Evolutionary conservation across 306 rosid genomes (phyloP).

Genomic region (Cercis canadensis): DNA sequence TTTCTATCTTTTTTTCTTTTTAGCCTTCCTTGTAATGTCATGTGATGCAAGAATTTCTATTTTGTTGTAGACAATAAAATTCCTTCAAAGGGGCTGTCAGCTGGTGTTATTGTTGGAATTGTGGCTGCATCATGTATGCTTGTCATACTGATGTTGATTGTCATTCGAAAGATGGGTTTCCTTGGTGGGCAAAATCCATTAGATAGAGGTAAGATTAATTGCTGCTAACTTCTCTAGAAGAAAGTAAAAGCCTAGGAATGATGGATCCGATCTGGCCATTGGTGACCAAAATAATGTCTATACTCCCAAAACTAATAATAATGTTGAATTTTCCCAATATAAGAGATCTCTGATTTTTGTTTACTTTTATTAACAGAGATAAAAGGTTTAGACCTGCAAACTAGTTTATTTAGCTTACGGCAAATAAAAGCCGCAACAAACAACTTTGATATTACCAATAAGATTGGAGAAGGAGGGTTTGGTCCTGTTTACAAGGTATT

Average conservation of each 20-base stretch:
- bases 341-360: neutral
- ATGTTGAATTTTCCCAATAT: too few species aligned
- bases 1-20: conserved; percentile 4
- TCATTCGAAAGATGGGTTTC: conserved; percentile 56
- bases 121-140: conserved; percentile 53
- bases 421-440: conserved; percentile 48
- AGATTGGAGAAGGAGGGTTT: conserved; percentile 77
- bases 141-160: conserved; percentile 45
- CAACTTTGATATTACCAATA: conserved; percentile 43
- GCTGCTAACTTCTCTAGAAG: neutral
- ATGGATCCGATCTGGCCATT: neutral
- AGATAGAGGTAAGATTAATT: conserved; percentile 56
- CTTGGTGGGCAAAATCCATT: conserved; percentile 51
- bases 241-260: neutral
- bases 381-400: conserved; percentile 42
- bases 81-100: conserved; percentile 53
- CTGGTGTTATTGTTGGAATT: conserved; percentile 69
- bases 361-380: conserved; percentile 41
- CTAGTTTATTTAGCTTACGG: conserved; percentile 37
- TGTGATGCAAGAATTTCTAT: conserved; percentile 19
- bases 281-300: neutral
- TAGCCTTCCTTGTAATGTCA: neutral
- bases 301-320: too few species aligned
- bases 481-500: conserved; percentile 68
- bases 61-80: conserved; percentile 52